Conservation (phyloP, 495 filamentous ascomycete species). For the Aspergillus sclerotiicarbonarius region DNA sequence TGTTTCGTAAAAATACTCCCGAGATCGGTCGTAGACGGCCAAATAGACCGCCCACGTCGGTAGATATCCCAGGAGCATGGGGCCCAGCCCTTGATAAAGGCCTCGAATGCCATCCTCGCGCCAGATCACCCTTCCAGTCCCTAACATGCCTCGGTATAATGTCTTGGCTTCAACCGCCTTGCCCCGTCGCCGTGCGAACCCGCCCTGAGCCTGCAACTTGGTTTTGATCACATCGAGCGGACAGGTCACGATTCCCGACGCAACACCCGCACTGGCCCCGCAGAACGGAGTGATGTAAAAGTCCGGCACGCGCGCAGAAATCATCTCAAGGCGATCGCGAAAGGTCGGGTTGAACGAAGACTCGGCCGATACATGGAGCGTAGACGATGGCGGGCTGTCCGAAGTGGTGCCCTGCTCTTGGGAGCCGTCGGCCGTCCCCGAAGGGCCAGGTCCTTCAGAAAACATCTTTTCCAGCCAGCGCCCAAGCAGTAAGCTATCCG, state of each 20-base stretch:
- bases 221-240: conserved; percentile 99
- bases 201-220: conserved; percentile 93
- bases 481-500: conserved; percentile 41
- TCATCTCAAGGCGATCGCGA: conserved; percentile 56
- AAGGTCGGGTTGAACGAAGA: conserved; percentile 29
- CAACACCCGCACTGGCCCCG: conserved; percentile 84
- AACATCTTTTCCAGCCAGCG: conserved; percentile 41
- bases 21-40: conserved; percentile 87
- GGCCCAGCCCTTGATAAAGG: conserved; percentile 90
- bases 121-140: conserved; percentile 83
- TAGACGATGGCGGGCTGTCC: conserved; percentile 22
- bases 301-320: conserved; percentile 49
- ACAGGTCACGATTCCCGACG: conserved; percentile 91
- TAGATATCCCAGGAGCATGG: conserved; percentile 91
- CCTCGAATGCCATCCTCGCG: conserved; percentile 82
- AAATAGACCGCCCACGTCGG: conserved; percentile 99
- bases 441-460: conserved; percentile 34
- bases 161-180: conserved; percentile 45
- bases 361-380: conserved; percentile 20
- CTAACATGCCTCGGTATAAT: conserved; percentile 80
- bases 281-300: conserved; percentile 63
- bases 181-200: conserved; percentile 54
- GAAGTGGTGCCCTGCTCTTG: conserved; percentile 25
- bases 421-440: conserved; percentile 31
- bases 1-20: conserved; percentile 64